phyloP scores from a whole-genome alignment of 345 rosid species.

The Linum usitatissimum region DNA sequence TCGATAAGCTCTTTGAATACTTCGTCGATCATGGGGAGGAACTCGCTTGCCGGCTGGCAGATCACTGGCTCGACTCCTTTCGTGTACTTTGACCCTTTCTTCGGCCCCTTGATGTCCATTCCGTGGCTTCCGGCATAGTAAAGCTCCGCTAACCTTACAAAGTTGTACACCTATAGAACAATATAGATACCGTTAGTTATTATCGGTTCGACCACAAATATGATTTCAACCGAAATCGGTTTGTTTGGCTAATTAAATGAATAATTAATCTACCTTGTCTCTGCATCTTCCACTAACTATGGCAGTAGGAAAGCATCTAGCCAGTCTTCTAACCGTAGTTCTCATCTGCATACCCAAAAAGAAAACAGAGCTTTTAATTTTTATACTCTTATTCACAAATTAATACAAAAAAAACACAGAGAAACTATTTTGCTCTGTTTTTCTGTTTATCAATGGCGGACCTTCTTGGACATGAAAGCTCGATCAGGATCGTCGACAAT shows the following conservation, averaged over 20 bases:
- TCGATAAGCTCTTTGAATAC: conserved; percentile 48
- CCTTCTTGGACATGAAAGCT: conserved; percentile 93
- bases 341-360: conserved; percentile 51
- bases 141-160: conserved; percentile 70
- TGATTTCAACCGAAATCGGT: neutral
- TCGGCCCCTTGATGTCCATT: conserved; percentile 96
- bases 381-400: too few species aligned
- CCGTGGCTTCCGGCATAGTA: conserved; percentile 99
- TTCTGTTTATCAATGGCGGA: conserved; percentile 11
- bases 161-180: conserved; percentile 51
- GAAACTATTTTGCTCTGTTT: neutral
- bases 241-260: neutral
- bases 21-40: conserved; percentile 72
- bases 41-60: conserved; percentile 80
- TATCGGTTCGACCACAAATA: too few species aligned
- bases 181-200: too few species aligned
- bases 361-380: too few species aligned
- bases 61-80: conserved; percentile 46
- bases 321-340: conserved; percentile 52
- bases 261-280: conserved; percentile 57
- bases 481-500: conserved; percentile 83
- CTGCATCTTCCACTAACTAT: conserved; percentile 91
- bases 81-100: conserved; percentile 38
- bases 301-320: conserved; percentile 70
- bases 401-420: neutral